phyloP scores from a whole-genome alignment of 2,329 filamentous ascomycete genomes.

The Akanthomyces lecanii region DNA sequence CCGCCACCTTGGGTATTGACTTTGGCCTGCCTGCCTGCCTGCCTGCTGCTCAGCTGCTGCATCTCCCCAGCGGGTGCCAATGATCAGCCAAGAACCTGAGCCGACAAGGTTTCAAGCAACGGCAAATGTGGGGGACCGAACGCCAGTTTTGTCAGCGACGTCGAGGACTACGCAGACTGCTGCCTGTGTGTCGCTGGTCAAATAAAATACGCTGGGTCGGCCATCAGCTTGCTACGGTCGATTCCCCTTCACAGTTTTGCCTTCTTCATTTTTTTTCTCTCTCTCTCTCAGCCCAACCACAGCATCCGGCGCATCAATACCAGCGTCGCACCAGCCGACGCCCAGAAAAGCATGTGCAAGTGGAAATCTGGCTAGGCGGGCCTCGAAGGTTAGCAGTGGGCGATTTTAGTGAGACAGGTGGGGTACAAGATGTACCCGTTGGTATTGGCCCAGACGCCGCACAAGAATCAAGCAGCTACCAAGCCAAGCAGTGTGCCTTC shows the following conservation, averaged over 20 bases:
- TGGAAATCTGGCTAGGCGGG: not conserved
- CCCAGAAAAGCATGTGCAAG: constrained; percentile 12
- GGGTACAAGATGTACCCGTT: not conserved
- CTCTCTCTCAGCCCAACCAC: not conserved
- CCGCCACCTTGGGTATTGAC: not conserved
- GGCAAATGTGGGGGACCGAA: not conserved
- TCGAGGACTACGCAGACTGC: not conserved
- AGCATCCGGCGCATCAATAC: not conserved
- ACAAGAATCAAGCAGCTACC: not conserved
- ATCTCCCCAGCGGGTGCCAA: not conserved
- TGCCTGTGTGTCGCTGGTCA: no score
- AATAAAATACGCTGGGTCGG: no score
- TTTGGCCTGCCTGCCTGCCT: not conserved
- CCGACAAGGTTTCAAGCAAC: constrained; percentile 4
- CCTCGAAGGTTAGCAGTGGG: no score
- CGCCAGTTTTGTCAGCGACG: not conserved
- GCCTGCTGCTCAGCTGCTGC: not conserved
- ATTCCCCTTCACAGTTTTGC: not conserved
- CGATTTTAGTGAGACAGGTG: constrained; percentile 4
- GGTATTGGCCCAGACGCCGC: not conserved
- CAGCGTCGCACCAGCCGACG: not conserved
- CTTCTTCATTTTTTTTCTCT: not conserved
- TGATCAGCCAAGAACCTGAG: not conserved
- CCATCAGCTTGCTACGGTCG: not conserved
- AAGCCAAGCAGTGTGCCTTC: no score